phyloP scores from a whole-genome alignment of 2,329 filamentous ascomycete species.

The Ambrosiella cleistominuta region DNA sequence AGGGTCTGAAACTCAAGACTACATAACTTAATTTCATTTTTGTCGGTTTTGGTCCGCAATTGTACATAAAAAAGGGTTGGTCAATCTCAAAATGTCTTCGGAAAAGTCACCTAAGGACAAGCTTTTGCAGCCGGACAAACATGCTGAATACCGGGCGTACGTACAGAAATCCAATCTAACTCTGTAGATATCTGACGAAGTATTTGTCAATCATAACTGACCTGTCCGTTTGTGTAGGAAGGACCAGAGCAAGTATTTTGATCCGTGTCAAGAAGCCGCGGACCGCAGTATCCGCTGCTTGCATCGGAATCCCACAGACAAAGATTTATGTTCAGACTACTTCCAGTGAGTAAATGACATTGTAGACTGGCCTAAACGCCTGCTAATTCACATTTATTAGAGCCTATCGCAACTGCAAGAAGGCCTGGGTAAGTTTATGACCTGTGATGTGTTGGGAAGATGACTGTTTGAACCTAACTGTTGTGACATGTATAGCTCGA shows the following conservation, averaged over 20 bases:
- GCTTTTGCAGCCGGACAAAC: slow-evolving; percentile 6
- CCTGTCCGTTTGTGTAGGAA: slow-evolving; percentile 41
- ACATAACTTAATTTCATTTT: no score
- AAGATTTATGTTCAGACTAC: slow-evolving; percentile 81
- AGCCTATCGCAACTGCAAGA: slow-evolving; percentile 88
- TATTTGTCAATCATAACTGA: no score
- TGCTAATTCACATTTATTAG: slow-evolving; percentile 26
- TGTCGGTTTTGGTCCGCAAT: no score
- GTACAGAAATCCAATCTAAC: not conserved
- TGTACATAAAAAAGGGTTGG: no score
- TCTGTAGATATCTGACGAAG: no score
- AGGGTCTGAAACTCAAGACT: no score
- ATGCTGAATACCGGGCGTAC: slow-evolving; percentile 11
- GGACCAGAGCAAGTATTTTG: slow-evolving; percentile 72
- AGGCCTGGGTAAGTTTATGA: slow-evolving; percentile 56
- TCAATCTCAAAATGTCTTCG: slow-evolving; percentile 2
- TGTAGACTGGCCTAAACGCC: not conserved
- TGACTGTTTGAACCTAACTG: not conserved
- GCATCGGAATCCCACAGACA: slow-evolving; percentile 72
- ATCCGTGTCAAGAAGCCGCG: slow-evolving; percentile 89
- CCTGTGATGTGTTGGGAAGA: not conserved
- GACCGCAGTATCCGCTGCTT: slow-evolving; percentile 72
- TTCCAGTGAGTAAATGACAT: slow-evolving; percentile 56
- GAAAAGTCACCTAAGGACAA: slow-evolving; percentile 5
- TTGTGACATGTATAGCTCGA: slow-evolving; percentile 2